These are phyloP conservation scores for Helianthus tuberosus DNA, from an alignment of 129 eudicot species.

Conservation along the genomic window DNA sequence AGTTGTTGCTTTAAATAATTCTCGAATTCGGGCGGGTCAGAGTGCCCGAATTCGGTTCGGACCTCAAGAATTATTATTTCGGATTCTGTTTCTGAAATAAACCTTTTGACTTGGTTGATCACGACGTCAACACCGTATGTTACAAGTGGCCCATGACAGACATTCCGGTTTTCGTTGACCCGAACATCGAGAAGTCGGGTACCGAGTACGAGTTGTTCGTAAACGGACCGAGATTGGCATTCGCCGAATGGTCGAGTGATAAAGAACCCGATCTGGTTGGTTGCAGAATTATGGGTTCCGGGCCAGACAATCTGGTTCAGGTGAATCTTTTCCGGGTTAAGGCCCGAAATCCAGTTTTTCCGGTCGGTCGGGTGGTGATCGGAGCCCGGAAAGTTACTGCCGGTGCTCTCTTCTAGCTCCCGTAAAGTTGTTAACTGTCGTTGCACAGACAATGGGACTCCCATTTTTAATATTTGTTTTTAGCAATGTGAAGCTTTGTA, in stretches of 20 bases:
- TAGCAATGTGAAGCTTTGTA: no score
- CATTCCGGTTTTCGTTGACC: conserved; percentile 74
- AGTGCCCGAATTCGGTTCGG: conserved; percentile 89
- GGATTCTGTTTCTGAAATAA: conserved; percentile 71
- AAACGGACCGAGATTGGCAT: conserved; percentile 79
- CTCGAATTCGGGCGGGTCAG: conserved; percentile 90
- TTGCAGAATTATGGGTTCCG: conserved; percentile 97
- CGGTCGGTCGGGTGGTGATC: conserved; percentile 67
- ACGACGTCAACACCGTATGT: conserved; percentile 73
- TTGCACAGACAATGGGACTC: conserved; percentile 67
- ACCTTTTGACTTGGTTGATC: conserved; percentile 66
- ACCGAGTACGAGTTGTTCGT: conserved; percentile 73
- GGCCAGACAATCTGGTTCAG: no score
- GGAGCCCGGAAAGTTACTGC: conserved; percentile 67
- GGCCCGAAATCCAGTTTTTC: no score
- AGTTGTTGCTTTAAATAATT: conserved; percentile 71
- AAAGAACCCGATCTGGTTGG: conserved; percentile 78
- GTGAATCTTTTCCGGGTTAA: no score
- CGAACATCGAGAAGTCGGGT: conserved; percentile 81
- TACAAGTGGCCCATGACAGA: conserved; percentile 78
- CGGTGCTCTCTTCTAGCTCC: conserved; percentile 51
- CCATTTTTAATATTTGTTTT: conserved; percentile 43
- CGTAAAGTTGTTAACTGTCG: conserved; percentile 55
- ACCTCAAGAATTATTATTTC: conserved; percentile 87
- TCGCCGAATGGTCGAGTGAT: conserved; percentile 85